Conservation (phyloP, 306 rosid genomes). For the Mimosa pudica region DNA sequence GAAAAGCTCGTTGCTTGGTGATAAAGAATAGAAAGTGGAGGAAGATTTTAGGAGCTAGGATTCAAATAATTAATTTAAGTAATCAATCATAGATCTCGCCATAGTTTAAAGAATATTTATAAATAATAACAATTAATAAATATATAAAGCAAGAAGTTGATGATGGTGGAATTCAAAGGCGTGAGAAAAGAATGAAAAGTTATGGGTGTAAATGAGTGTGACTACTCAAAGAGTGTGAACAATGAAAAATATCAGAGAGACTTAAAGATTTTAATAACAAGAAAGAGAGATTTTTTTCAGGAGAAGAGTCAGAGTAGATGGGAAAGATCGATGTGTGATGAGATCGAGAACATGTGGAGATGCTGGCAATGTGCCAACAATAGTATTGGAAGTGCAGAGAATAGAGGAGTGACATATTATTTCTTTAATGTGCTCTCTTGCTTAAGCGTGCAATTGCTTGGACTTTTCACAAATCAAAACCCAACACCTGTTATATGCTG, state of each 20-base stretch:
- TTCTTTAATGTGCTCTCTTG: background rate
- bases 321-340: background rate
- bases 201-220: conserved; percentile 1
- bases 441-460: conserved; percentile 3
- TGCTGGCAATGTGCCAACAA: conserved; percentile 14
- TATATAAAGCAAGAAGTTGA: background rate
- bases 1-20: background rate
- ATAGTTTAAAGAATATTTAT: background rate
- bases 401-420: background rate
- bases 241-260: background rate
- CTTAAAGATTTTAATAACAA: background rate
- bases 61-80: background rate
- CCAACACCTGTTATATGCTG: background rate
- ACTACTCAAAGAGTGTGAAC: background rate
- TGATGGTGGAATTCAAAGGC: background rate
- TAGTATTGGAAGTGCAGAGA: background rate
- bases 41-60: too few relatives aligned
- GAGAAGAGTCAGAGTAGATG: background rate
- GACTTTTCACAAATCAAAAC: background rate
- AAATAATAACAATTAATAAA: background rate
- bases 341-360: background rate
- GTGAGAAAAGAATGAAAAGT: conserved; percentile 20
- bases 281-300: too few relatives aligned
- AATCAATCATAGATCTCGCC: background rate
- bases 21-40: background rate